A percentile compares a stretch with the other conserved stretches of the same genome.
phyloP scores from a whole-genome alignment of 106 monocot species.

The Xerophyta viscosa region DNA sequence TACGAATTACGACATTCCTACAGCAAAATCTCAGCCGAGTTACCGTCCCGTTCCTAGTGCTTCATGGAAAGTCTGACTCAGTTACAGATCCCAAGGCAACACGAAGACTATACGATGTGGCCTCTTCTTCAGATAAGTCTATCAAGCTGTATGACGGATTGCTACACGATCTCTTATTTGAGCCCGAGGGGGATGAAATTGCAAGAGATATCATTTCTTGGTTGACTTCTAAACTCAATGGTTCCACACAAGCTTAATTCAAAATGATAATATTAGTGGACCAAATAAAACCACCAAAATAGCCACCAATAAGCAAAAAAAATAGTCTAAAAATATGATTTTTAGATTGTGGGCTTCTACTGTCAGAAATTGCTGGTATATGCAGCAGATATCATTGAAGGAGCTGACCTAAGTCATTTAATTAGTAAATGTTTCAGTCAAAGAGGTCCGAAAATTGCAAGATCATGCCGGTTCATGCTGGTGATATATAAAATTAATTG shows the following conservation, averaged over 20 bases:
- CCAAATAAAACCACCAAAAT: no score
- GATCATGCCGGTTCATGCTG: no score
- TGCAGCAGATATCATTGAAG: no score
- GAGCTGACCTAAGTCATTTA: no score
- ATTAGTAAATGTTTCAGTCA: no score
- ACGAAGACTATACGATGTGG: conserved; percentile 28
- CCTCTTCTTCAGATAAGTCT: conserved; percentile 53
- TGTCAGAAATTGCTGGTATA: no score
- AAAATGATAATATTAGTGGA: no score
- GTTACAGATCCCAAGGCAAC: conserved; percentile 69
- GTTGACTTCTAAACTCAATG: conserved; percentile 41
- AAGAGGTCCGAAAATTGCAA: no score
- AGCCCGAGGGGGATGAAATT: conserved; percentile 69
- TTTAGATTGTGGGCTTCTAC: no score
- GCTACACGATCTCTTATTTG: conserved; percentile 88
- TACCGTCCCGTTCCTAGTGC: conserved; percentile 60
- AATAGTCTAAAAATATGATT: no score
- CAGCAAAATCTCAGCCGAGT: conserved; percentile 51
- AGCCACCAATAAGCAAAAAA: no score
- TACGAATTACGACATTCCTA: conserved; percentile 46
- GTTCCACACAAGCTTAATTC: neutral
- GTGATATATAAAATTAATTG: no score
- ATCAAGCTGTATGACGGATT: conserved; percentile 66
- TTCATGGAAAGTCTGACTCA: conserved; percentile 68
- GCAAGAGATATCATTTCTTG: conserved; percentile 55